Evolutionary conservation across 257 asterid species (phyloP).

Genomic region (Lycium ferocissimum): DNA sequence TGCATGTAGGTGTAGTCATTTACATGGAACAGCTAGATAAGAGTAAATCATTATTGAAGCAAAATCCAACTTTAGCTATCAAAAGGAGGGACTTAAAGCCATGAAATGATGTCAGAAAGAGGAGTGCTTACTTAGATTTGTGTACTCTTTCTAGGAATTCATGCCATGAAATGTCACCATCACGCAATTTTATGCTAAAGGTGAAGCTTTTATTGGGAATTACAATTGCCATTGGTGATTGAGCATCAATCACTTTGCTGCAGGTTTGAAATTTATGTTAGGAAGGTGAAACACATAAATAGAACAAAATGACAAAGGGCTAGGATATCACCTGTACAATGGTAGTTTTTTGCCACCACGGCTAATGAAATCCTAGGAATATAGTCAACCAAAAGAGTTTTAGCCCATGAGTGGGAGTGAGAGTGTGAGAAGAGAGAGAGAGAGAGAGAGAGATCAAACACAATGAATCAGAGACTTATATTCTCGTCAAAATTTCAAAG

Average conservation of each 20-base stretch:
- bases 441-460: constrained; percentile 29
- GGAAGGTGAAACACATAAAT: constrained; percentile 35
- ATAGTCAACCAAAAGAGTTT: constrained; percentile 27
- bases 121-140: constrained; percentile 62
- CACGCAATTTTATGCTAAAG: constrained; percentile 73
- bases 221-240: constrained; percentile 86
- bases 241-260: constrained; percentile 91
- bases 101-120: constrained; percentile 10
- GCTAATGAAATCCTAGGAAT: constrained; percentile 74
- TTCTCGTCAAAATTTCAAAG: neutral
- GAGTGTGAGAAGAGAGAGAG: constrained; percentile 28
- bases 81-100: neutral
- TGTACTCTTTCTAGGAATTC: constrained; percentile 71
- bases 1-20: neutral
- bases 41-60: neutral
- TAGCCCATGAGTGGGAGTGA: constrained; percentile 28
- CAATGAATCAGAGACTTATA: constrained; percentile 16
- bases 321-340: constrained; percentile 70
- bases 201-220: constrained; percentile 69
- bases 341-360: constrained; percentile 78
- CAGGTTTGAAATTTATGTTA: constrained; percentile 39
- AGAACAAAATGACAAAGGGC: constrained; percentile 35
- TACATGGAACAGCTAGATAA: neutral
- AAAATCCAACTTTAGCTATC: constrained; percentile 5
- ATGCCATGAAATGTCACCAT: constrained; percentile 85